Evolutionary conservation across 345 rosid species (phyloP).

Genomic region (Pistacia integerrima): DNA sequence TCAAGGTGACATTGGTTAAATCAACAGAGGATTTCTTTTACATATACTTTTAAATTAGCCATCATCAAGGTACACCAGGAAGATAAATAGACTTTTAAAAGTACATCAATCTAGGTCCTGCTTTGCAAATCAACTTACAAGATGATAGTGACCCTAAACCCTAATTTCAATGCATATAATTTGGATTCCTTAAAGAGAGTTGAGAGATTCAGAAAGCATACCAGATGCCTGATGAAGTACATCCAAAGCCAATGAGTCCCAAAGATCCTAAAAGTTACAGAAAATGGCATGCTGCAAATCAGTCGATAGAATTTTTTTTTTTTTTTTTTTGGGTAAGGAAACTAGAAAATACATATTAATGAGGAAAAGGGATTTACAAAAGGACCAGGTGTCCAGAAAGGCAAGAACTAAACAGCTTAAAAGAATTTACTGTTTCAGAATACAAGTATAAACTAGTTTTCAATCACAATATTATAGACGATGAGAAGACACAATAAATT

Average conservation of each 20-base stretch:
- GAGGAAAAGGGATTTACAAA: too few relatives aligned
- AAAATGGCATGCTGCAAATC: constrained; percentile 3
- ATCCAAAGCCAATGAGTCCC: constrained; percentile 93
- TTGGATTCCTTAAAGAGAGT: background rate
- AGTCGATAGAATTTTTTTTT: background rate
- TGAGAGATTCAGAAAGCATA: constrained; percentile 35
- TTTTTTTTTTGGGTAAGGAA: too few relatives aligned
- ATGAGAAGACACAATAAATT: too few relatives aligned
- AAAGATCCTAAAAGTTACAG: constrained; percentile 47
- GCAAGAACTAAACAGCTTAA: too few relatives aligned
- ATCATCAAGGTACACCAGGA: background rate
- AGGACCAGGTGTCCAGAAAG: too few relatives aligned
- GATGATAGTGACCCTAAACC: too few relatives aligned
- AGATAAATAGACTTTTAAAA: background rate
- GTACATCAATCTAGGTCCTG: background rate
- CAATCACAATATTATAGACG: too few relatives aligned
- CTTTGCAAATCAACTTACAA: too few relatives aligned
- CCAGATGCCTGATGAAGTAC: constrained; percentile 88
- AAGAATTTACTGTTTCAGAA: too few relatives aligned
- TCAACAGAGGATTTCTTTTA: constrained; percentile 5
- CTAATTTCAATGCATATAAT: background rate
- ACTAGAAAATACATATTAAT: too few relatives aligned
- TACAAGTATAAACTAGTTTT: too few relatives aligned
- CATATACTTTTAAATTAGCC: background rate
- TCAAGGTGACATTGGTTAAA: background rate